Base-by-base conservation (phyloP, 176 grass and related monocot genomes). In the Phragmites australis region DNA sequence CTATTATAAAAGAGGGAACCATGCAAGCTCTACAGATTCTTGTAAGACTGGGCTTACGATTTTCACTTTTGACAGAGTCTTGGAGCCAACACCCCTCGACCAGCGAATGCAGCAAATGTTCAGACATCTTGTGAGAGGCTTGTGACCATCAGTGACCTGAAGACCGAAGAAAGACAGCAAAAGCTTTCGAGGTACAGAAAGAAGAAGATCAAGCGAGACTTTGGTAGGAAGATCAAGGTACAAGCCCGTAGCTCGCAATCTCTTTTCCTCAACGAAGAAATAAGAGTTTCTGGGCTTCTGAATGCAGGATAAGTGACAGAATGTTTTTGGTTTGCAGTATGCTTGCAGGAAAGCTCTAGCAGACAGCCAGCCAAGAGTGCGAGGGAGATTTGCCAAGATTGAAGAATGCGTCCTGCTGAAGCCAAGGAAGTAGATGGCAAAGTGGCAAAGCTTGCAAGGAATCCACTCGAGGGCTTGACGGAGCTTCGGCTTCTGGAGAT, bases 171-270 rank as follows among this genome's bases (percentile, higher is more conserved):
- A 80, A 87, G 97, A 52, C 91, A 77, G 87, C 84, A 96, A 89
- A 93, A 99, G 81, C 97, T 99, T 83, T 93, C 88, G 43, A 93
- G 92, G 83, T 99, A 99, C 40, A 85, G 97, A 53, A 95, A 93
- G 89, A 99, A 99, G 88, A 99, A 99, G 85, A 86, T 90, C 23
- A 91, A 99, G 74, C 74, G 97, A 48, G 96, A 99, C 76, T 99
- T 96, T 70, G 90, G 97, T 66, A 90, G 97, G 53, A 99, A 99
- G 91, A 99, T 99, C 84, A 99, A 99, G 93, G 97, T 96, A 90
- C 6, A 43, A 6, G 29, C 9, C 50, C 4, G 12, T 22, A 37
- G 10, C 48, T 61, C 27, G 25, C 23, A 54, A 42, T 43, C 12
- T 46, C 9, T 56, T 54, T n/a, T 72, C 23, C 5, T 29, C n/a